Evolutionary conservation across 257 asterid species (phyloP), one percentile per base, ranked within the genome.

Genomic region (Solanum bulbocastanum): DNA sequence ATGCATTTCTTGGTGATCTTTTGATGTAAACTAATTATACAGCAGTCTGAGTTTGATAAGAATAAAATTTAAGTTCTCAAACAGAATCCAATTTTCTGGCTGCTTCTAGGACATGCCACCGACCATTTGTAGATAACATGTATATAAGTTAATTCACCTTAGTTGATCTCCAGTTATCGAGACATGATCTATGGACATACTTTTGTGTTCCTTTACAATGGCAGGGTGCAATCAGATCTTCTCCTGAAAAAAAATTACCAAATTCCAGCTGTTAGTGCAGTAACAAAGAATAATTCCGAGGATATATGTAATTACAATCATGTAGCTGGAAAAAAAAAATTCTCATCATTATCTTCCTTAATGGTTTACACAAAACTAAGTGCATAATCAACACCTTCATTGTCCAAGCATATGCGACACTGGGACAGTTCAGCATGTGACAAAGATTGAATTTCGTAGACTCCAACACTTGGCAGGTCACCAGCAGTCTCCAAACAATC

Each of bases 201-300:
- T 97, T 97, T 90, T 97, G 99, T 88, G 99, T 97, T 88, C 99
- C 99, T 91, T 94, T 97, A 91, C 99, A 97, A 88, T 95, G 96
- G 91, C 99, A 97, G 39, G 99, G 99, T 79, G 99, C 99, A 94
- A 97, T 96, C 91, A 97, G 89, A 90, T 97, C 99, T 87, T 94
- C 99, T 79, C 98, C 99, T 97, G 96, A 83, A 86, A 87, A 89
- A 39, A 60, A 46, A 44, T 30, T 88, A 69, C 86, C 83, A 88
- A 88, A 72, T 30, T 84, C 65, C 42, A 62, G 84, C 10, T 58
- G 52, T 65, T 58, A 39, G 6, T 37, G 65, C 84, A 35, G 79
- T 72, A 83, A 83, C 66, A 33, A 72, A 89, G 23, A 22, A 87
- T 68, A 65, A 81, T 46, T 30, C 42, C 10, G 66, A 46, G 85